Conservation (phyloP, 129 eudicot genomes). For the Dittrichia graveolens region DNA sequence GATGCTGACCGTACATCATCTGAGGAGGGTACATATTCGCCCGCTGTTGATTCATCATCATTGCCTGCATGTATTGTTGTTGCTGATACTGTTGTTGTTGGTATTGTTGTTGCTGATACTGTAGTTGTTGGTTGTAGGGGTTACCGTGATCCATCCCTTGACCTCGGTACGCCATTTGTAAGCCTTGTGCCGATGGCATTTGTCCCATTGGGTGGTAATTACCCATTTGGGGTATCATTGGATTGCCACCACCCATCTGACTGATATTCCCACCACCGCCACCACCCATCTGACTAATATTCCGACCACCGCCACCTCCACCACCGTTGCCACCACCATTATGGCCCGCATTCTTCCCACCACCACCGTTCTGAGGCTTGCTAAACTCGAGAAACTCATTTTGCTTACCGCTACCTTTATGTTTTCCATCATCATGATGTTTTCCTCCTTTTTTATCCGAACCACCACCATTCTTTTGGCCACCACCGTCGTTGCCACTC, state of each 20-base stretch:
- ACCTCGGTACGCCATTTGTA: constrained; percentile 43
- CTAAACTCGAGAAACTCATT: constrained; percentile 45
- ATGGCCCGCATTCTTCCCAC: constrained; percentile 20
- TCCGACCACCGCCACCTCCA: constrained; percentile 40
- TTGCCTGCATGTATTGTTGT: constrained; percentile 81
- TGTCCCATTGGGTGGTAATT: constrained; percentile 49
- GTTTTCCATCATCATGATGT: constrained; percentile 45
- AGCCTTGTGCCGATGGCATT: constrained; percentile 51
- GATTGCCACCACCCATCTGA: constrained; percentile 41
- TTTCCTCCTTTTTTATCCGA: constrained; percentile 39
- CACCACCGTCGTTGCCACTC: constrained; percentile 20
- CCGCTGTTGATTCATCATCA: constrained; percentile 92
- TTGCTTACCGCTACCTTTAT: constrained; percentile 45
- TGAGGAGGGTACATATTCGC: constrained; percentile 54
- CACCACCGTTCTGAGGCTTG: constrained; percentile 47
- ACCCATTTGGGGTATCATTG: constrained; percentile 50
- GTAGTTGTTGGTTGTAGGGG: constrained; percentile 39
- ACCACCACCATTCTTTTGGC: constrained; percentile 16
- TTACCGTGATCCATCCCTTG: constrained; percentile 61
- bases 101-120: constrained; percentile 25
- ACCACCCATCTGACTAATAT: constrained; percentile 31
- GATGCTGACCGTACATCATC: constrained; percentile 63
- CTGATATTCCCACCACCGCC: constrained; percentile 37
- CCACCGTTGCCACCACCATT: constrained; percentile 37
- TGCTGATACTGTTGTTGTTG: constrained; percentile 46